phyloP scores from a whole-genome alignment of 495 filamentous ascomycete genomes.

The Xylaria nigripes region DNA sequence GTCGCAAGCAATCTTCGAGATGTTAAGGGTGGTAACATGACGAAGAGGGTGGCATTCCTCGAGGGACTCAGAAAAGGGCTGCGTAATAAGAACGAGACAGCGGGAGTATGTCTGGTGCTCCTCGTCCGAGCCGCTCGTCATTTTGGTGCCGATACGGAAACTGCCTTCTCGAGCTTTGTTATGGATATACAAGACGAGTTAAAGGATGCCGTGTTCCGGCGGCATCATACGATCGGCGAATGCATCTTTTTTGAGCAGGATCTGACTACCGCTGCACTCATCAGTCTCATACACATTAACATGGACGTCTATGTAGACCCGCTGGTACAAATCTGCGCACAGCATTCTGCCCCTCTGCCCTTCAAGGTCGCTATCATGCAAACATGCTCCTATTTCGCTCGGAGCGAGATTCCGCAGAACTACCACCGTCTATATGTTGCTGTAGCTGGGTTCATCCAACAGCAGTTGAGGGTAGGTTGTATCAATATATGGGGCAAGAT shows the following conservation, averaged over 20 bases:
- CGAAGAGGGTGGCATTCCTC: constrained; percentile 55
- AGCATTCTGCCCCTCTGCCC: constrained; percentile 44
- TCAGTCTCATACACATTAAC: constrained; percentile 50
- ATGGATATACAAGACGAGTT: constrained; percentile 60
- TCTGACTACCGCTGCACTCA: constrained; percentile 57
- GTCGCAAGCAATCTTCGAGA: constrained; percentile 54
- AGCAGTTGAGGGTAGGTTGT: constrained; percentile 41
- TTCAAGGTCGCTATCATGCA: constrained; percentile 55
- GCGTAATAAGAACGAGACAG: constrained; percentile 49
- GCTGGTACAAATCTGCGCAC: constrained; percentile 45
- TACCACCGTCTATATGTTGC: constrained; percentile 47
- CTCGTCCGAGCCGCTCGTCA: constrained; percentile 52
- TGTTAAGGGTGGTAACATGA: constrained; percentile 47
- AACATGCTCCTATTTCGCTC: constrained; percentile 47
- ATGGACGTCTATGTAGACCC: constrained; percentile 48
- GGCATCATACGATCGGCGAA: constrained; percentile 38
- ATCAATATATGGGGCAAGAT: background rate
- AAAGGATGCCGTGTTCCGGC: constrained; percentile 53
- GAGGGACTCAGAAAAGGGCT: constrained; percentile 52
- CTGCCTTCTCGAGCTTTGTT: constrained; percentile 54
- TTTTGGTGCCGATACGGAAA: constrained; percentile 51
- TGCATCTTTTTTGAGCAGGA: constrained; percentile 45
- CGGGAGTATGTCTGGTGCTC: constrained; percentile 52
- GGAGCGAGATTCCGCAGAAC: constrained; percentile 38
- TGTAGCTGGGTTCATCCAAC: constrained; percentile 47